phyloP scores from a whole-genome alignment of 2,329 filamentous ascomycete species.

The Xylariaceae sp. region DNA sequence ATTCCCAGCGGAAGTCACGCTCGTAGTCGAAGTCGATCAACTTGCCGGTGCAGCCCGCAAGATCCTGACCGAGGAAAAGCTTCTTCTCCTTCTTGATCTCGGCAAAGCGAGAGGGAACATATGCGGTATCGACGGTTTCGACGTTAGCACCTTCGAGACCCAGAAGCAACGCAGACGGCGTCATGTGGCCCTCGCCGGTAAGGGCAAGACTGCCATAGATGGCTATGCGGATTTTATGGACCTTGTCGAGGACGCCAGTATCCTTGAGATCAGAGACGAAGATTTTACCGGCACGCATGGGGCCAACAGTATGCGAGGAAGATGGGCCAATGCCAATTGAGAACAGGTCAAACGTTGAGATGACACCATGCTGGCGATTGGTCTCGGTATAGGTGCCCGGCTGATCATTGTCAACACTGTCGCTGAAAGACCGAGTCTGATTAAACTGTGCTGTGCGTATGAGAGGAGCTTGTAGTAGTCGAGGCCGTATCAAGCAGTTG shows the following conservation, averaged over 20 bases:
- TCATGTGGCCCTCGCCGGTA: constrained; percentile 49
- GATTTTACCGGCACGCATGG: constrained; percentile 48
- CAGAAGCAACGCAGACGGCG: constrained; percentile 43
- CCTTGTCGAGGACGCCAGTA: constrained; percentile 40
- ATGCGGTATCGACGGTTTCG: constrained; percentile 44
- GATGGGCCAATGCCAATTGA: constrained; percentile 48
- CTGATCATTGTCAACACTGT: constrained; percentile 30
- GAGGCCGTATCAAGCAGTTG: neutral
- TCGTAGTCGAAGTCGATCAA: constrained; percentile 47
- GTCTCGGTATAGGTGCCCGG: constrained; percentile 43
- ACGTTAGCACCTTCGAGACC: constrained; percentile 46
- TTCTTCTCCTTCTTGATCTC: constrained; percentile 43
- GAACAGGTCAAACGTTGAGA: constrained; percentile 48
- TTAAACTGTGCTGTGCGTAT: constrained; percentile 1
- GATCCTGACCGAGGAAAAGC: constrained; percentile 39
- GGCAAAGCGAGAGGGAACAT: constrained; percentile 41
- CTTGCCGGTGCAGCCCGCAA: constrained; percentile 37
- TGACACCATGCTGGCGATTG: constrained; percentile 47
- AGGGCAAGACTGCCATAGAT: constrained; percentile 47
- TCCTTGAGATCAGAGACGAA: constrained; percentile 44
- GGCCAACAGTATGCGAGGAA: constrained; percentile 47
- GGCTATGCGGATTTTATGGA: constrained; percentile 43
- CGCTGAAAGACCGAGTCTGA: constrained; percentile 22
- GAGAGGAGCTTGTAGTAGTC: neutral
- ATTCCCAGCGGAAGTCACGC: constrained; percentile 46